Evolutionary conservation across 331 rosid genomes (phyloP).

Genomic region (Phaseolus coccineus): DNA sequence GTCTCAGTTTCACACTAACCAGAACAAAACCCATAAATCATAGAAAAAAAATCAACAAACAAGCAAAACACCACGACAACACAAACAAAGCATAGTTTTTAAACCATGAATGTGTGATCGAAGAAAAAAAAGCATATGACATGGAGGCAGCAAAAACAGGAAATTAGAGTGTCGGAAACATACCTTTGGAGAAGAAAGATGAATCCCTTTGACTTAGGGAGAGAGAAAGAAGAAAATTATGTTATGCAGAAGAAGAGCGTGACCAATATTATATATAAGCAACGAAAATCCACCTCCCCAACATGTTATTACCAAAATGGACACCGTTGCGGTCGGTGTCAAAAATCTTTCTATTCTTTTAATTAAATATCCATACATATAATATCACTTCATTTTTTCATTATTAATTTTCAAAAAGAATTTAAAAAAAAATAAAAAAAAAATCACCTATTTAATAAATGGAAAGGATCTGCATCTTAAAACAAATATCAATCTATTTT

Average conservation of each 20-base stretch:
- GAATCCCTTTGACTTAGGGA: constrained; percentile 22
- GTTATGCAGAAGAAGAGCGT: constrained; percentile 18
- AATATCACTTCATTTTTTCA: not conserved
- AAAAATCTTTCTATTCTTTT: not conserved
- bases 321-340: constrained; percentile 43
- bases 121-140: not conserved
- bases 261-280: constrained; percentile 54
- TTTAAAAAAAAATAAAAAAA: too few species aligned
- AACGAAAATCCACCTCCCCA: constrained; percentile 47
- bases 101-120: constrained; percentile 9
- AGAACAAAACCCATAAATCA: constrained; percentile 28
- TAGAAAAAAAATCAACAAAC: not conserved
- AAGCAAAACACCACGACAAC: not conserved
- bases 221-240: not conserved
- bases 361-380: not conserved
- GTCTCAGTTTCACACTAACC: constrained; percentile 13
- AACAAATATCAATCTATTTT: not conserved
- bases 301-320: constrained; percentile 42
- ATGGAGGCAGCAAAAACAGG: not conserved
- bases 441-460: too few species aligned
- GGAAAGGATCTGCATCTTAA: too few species aligned
- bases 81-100: not conserved
- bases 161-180: not conserved
- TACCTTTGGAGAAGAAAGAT: constrained; percentile 47
- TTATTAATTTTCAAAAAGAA: not conserved